phyloP scores from a whole-genome alignment of 805 yeast species.

The Kluyveromyces wickerhamii region DNA sequence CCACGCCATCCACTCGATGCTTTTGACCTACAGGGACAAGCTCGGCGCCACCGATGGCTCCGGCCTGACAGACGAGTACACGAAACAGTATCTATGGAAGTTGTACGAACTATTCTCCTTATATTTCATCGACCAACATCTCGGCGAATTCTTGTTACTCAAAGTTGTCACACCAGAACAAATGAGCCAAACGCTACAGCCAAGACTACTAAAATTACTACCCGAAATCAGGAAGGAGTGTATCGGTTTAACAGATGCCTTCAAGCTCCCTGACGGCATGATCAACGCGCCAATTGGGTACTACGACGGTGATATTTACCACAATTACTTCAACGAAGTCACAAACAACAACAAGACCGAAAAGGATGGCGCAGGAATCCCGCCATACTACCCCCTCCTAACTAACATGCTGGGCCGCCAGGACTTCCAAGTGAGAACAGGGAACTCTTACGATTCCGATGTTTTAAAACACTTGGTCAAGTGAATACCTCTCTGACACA shows the following conservation, averaged over 20 bases:
- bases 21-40: slow-evolving; percentile 25
- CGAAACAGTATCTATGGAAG: slow-evolving; percentile 42
- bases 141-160: slow-evolving; percentile 63
- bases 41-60: slow-evolving; percentile 14
- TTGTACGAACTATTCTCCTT: slow-evolving; percentile 59
- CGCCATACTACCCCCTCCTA: slow-evolving; percentile 31
- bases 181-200: slow-evolving; percentile 36
- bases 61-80: slow-evolving; percentile 22
- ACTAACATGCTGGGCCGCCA: slow-evolving; percentile 33
- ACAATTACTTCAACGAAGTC: slow-evolving; percentile 64
- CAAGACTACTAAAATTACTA: slow-evolving; percentile 39
- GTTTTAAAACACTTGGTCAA: slow-evolving; percentile 12
- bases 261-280: slow-evolving; percentile 71
- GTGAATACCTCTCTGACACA: neutral
- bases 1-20: slow-evolving; percentile 34
- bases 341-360: slow-evolving; percentile 45
- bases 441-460: slow-evolving; percentile 26
- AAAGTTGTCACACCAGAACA: slow-evolving; percentile 45
- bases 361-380: slow-evolving; percentile 44
- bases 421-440: slow-evolving; percentile 32
- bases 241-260: slow-evolving; percentile 75
- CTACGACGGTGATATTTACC: slow-evolving; percentile 76
- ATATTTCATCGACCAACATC: slow-evolving; percentile 58
- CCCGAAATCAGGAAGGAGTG: slow-evolving; percentile 55
- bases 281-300: slow-evolving; percentile 78